Evolutionary conservation across 2,329 filamentous ascomycete species (phyloP).

Genomic region (Aureobasidium mangrovei): DNA sequence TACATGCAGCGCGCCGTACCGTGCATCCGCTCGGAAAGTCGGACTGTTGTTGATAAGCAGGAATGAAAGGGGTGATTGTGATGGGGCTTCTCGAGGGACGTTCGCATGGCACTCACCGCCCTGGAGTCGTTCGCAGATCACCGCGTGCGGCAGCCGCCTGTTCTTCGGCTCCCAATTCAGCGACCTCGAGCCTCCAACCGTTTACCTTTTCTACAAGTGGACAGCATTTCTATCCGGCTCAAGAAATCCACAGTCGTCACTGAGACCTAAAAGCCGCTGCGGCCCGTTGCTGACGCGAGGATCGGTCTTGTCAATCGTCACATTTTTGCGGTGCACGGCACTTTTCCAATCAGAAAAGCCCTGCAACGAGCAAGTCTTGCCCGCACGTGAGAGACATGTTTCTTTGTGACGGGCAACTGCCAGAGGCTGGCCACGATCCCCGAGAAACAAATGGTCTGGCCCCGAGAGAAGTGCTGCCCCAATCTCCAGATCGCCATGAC

Average conservation of each 20-base stretch:
- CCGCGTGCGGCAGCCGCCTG: neutral
- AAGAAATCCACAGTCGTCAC: constrained; percentile 9
- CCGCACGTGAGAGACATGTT: constrained; percentile 11
- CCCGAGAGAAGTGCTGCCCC: neutral
- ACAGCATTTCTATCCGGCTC: neutral
- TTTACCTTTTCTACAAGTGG: neutral
- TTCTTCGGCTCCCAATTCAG: constrained; percentile 4
- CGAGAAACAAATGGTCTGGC: neutral
- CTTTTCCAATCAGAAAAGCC: neutral
- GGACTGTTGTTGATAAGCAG: constrained; percentile 3
- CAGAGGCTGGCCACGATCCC: neutral
- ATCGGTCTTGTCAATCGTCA: neutral
- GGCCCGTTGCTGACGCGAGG: constrained; percentile 2
- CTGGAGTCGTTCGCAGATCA: constrained; percentile 8
- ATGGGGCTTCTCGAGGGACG: neutral
- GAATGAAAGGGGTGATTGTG: neutral
- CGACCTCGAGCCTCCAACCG: constrained; percentile 1
- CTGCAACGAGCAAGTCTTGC: neutral
- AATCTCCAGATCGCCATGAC: neutral
- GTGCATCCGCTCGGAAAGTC: neutral
- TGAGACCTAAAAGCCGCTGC: neutral
- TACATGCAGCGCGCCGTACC: neutral
- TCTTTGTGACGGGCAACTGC: constrained; percentile 9
- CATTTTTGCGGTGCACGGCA: neutral
- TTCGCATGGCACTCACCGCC: neutral